These are phyloP conservation scores for Endocalyx cinctus DNA, from an alignment of 2,329 filamentous ascomycete genomes.

Conservation along the genomic window DNA sequence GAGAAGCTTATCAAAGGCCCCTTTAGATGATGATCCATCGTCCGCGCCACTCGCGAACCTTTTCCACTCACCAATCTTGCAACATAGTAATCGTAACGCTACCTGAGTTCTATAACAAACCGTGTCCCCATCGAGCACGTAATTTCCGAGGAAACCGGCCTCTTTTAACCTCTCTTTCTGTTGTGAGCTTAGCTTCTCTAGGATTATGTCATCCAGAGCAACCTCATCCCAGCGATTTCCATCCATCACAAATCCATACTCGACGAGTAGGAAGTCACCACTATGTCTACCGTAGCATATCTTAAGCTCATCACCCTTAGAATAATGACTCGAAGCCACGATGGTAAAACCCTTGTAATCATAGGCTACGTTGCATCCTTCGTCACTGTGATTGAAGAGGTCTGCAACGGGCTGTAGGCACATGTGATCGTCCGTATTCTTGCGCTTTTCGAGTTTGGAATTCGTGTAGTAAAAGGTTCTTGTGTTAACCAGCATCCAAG, in stretches of 20 bases:
- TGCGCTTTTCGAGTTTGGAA: slow-evolving; percentile 36
- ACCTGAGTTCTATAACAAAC: slow-evolving; percentile 55
- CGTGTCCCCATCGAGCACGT: slow-evolving; percentile 44
- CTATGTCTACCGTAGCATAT: slow-evolving; percentile 67
- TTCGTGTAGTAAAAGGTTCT: slow-evolving; percentile 57
- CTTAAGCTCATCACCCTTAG: slow-evolving; percentile 58
- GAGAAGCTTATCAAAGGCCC: slow-evolving; percentile 34
- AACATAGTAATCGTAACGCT: slow-evolving; percentile 40
- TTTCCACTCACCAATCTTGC: slow-evolving; percentile 36
- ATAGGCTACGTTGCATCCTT: slow-evolving; percentile 49
- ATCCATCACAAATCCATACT: slow-evolving; percentile 53
- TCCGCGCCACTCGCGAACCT: slow-evolving; percentile 42
- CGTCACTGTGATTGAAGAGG: slow-evolving; percentile 58
- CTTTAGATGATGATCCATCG: slow-evolving; percentile 40
- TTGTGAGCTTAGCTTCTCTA: slow-evolving; percentile 29
- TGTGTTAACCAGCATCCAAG: slow-evolving; percentile 58
- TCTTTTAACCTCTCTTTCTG: slow-evolving; percentile 39
- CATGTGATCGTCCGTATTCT: slow-evolving; percentile 52
- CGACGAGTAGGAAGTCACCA: slow-evolving; percentile 68
- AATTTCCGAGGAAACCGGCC: slow-evolving; percentile 45
- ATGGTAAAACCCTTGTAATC: slow-evolving; percentile 50
- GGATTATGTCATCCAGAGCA: slow-evolving; percentile 41
- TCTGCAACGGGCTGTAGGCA: slow-evolving; percentile 69
- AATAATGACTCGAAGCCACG: slow-evolving; percentile 45
- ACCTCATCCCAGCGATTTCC: slow-evolving; percentile 49